Evolutionary conservation across 1,284 basidiomycete species (phyloP).

Genomic region (Ganoderma resinaceum): DNA sequence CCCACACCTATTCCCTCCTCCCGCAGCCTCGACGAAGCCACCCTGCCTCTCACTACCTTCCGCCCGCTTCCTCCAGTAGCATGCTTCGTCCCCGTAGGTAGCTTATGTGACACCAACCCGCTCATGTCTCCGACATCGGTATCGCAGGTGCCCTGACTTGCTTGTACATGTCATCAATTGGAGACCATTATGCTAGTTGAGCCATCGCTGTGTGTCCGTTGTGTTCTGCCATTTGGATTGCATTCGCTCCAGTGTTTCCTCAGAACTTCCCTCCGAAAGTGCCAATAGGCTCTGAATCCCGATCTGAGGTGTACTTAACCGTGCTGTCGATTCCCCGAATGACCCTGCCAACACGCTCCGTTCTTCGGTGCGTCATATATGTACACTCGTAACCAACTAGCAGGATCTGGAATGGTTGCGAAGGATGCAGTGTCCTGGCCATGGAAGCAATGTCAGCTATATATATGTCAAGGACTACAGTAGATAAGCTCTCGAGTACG

Average conservation of each 20-base stretch:
- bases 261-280: background rate
- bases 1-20: slow-evolving; percentile 21
- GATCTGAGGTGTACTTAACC: background rate
- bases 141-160: slow-evolving; percentile 30
- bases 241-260: background rate
- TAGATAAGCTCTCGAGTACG: no score
- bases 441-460: background rate
- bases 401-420: background rate
- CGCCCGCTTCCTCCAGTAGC: slow-evolving; percentile 18
- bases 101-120: slow-evolving; percentile 34
- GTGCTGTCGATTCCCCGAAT: background rate
- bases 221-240: background rate
- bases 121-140: slow-evolving; percentile 32
- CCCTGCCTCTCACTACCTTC: slow-evolving; percentile 21
- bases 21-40: slow-evolving; percentile 25
- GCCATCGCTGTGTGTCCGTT: background rate
- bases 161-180: slow-evolving; percentile 39
- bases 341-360: background rate
- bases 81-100: slow-evolving; percentile 38
- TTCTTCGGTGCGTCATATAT: no score
- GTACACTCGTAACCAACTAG: background rate
- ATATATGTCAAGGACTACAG: background rate
- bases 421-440: background rate
- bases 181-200: slow-evolving; percentile 37
- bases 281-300: no score